Evolutionary conservation across 257 asterid genomes (phyloP).

Genomic region (Solanum chiquidenum): DNA sequence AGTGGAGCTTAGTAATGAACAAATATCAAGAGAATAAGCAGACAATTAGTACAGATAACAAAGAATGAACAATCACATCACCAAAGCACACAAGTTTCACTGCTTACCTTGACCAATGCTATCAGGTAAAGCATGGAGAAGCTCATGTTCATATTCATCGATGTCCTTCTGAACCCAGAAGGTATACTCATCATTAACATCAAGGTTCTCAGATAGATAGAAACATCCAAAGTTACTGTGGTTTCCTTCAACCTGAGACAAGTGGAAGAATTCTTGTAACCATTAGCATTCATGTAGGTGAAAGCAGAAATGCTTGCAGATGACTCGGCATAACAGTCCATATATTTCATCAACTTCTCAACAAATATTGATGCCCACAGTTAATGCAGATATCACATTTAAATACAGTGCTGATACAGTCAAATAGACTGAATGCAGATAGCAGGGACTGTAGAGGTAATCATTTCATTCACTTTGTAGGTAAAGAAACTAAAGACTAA

Average conservation of each 20-base stretch:
- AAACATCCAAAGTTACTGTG: conserved; percentile 50
- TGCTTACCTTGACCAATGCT: conserved; percentile 43
- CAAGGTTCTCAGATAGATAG: conserved; percentile 83
- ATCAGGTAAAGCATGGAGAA: conserved; percentile 50
- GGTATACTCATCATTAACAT: conserved; percentile 77
- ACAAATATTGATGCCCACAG: not conserved
- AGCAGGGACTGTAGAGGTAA: not conserved
- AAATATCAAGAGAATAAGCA: not conserved
- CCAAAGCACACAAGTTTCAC: not conserved
- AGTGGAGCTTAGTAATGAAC: not conserved
- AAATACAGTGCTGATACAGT: not conserved
- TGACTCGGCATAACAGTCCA: not conserved
- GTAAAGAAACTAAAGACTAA: not conserved
- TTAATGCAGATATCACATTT: not conserved
- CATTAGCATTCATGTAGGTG: not conserved
- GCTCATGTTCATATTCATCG: conserved; percentile 28
- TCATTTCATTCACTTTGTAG: not conserved
- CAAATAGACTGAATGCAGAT: not conserved
- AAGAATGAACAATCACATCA: not conserved
- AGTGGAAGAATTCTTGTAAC: not conserved
- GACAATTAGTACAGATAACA: not conserved
- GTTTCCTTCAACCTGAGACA: conserved; percentile 71
- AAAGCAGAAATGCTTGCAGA: not conserved
- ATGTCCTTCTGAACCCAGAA: conserved; percentile 70
- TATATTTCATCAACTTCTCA: not conserved